A percentile compares a stretch with the other conserved stretches of the same genome.
Evolutionary conservation across 2,329 filamentous ascomycete species (phyloP).

Genomic region (Paracoccidioides lutzii): DNA sequence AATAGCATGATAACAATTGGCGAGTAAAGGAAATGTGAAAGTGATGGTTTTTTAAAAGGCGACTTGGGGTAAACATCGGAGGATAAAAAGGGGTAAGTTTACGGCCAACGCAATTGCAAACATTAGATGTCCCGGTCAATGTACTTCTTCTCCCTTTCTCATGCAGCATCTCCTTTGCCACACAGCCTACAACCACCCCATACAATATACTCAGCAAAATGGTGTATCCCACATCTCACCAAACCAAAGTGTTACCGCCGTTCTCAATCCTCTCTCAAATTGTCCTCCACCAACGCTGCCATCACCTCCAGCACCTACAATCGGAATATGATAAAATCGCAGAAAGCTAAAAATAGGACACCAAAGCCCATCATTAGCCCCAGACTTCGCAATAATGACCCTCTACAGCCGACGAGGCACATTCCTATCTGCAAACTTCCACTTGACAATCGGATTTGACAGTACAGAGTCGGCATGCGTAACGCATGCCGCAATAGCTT

Average conservation of each 20-base stretch:
- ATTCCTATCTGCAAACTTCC: constrained; percentile 84
- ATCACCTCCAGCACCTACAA: constrained; percentile 38
- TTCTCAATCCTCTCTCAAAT: constrained; percentile 45
- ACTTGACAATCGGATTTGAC: constrained; percentile 83
- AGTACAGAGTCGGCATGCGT: constrained; percentile 83
- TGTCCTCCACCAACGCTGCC: constrained; percentile 29
- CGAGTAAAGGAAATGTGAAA: neutral
- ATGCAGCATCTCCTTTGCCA: constrained; percentile 74
- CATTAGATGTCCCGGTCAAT: constrained; percentile 79
- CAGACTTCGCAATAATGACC: constrained; percentile 70
- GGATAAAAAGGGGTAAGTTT: constrained; percentile 20
- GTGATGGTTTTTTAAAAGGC: neutral
- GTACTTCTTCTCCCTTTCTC: constrained; percentile 66
- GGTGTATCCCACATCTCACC: constrained; percentile 72
- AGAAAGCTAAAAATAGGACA: constrained; percentile 82
- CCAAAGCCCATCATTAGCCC: constrained; percentile 77
- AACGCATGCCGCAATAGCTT: constrained; percentile 74
- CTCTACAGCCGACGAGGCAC: constrained; percentile 70
- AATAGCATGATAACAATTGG: neutral
- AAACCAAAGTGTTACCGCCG: constrained; percentile 70
- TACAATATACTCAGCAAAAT: constrained; percentile 69
- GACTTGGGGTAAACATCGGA: neutral
- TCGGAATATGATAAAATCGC: constrained; percentile 77
- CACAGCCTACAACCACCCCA: constrained; percentile 63
- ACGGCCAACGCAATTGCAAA: constrained; percentile 72